Evolutionary conservation across 352 stramenopile genomes (phyloP), one percentile per base, ranked within the genome.

Genomic region (Pythium brachiatum): DNA sequence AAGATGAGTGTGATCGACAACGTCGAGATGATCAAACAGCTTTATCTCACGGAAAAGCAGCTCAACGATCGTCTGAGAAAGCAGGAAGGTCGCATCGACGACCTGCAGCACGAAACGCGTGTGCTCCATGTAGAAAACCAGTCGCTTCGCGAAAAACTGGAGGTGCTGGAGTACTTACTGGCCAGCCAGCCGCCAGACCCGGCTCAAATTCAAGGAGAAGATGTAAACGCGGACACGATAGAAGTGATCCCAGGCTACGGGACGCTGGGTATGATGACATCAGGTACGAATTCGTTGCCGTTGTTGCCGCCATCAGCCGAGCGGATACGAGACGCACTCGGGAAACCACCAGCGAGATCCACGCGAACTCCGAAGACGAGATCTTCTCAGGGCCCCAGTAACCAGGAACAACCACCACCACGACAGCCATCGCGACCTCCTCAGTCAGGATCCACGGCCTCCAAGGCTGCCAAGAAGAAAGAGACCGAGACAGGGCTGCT

Each of bases 1-100:
- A 82, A 87, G 56, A 56, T 75, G 58, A 74, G 69, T 26, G 75
- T 84, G 21, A 87, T 87, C 44, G 75, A 81, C 63, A 87, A 83
- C 43, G 78, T 87, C 7, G 61, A 71, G 51, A 70, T 87, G 60
- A 83, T 87, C 61, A 87, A 87, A 56, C 59, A 75, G 31, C 66
- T 85, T 2, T 79, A 79, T 27, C 27, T 71, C 27, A 87, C 73
- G 0, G 78, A 84, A 41, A 81, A 79, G 53, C 44, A 73, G 47
- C 68, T 86, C 16, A 60, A 32, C 0, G 64, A 69, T 7, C 65
- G 68, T 16, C 51, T 79, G 1, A 21, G 48, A 5, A 48, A 21
- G 18, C 66, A 79, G 21, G 54, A 68, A 46, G 34, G 11, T 2
- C 56, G 52, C n/a, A 73, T 81, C 6, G 67, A 55, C 8, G 59